Base-by-base conservation (phyloP, 495 filamentous ascomycete genomes). In the Penicillium fimorum region DNA sequence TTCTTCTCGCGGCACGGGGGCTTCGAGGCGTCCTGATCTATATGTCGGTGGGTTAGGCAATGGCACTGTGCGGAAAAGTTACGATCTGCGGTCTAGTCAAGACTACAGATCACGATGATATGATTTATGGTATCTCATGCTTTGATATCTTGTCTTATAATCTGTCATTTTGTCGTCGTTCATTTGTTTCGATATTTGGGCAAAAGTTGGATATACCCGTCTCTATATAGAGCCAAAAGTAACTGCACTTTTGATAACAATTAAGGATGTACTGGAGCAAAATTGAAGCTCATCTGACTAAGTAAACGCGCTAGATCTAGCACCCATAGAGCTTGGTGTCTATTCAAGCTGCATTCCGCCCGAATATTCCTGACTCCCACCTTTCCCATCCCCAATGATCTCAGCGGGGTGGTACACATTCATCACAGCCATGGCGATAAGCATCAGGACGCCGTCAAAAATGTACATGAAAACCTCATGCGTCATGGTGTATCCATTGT, bases 401-500 rank as follows among this genome's bases (percentile, higher is more conserved):
- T 46, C 59, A 7, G 65, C 67, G 1, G 70, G 70, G 41, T 73
- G 68, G 25, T 62, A 68, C 11, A 74, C 42, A 54, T 75, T 80
- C 64, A 86, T 82, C 1, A 82, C 54, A 0, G 78, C 63, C 70
- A 82, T 79, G 18, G 79, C 81, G 2, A 64, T 9, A 27, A 82
- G 58, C 85, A 90, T 89, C 45, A 83, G 64, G 35, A 75, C 24
- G 22, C 76, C 68, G 65, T 90, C 87, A 59, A 88, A 88, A 12
- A 84, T 58, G 64, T 87, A 89, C 53, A 87, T 56, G 58, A 79
- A 81, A 50, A 72, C 76, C 71, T 89, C 87, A 53, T 83, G 76
- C 1, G 56, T 65, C 55, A 85, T 61, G 24, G 81, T 47, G 58
- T 69, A 76, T 10, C 85, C 84, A 18, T 70, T 60, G 32, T 75